Evolutionary conservation across 257 asterid genomes (phyloP), one percentile per base, ranked within the genome.

Genomic region (Nicotiana benthamiana): DNA sequence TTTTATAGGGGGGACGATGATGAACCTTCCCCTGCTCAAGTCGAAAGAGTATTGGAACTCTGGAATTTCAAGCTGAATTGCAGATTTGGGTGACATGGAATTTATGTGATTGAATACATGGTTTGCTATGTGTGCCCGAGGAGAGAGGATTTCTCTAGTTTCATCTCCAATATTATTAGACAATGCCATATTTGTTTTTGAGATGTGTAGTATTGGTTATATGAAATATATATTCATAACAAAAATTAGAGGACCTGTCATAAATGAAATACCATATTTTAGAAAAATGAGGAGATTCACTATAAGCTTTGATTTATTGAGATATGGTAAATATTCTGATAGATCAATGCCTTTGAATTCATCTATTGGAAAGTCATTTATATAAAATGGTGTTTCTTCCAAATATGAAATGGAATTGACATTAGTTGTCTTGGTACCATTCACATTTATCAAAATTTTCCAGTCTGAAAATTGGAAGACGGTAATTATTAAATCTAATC

Each of bases 71-170:
- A 85, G 77, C 12, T 85, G 61, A 65, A 79, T 40, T 1, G 87
- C 83, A 74, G 85, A 79, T 82, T 64, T 82, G 57, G 79, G 83
- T 9, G 87, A 79, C 76, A 63, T 59, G 1, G 83, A 70, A 1
- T 85, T 85, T 17, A 82, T 43, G 83, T 60, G 81, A 15, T 4
- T 85, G n/a, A 79, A 74, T 48, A 27, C 26, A 20, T 74, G 81
- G 20, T 84, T 82, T 79, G 30, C 60, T 82, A 81, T 72, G 75
- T 82, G 85, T 78, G 87, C 83, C 11, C 79, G 85, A 72, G 87
- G 83, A 15, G 24, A 12, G 0, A 84, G 80, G 12, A 84, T n/a
- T 81, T 76, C 80, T 13, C 22, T 9, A 27, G 54, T 65, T 60
- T 60, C n/a, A 4, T 60, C 81, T 30, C 40, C n/a, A 18, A 16